A percentile compares a stretch with the other conserved stretches of the same genome.
Conservation (phyloP, 2,329 filamentous ascomycete species). For the Diaporthe aspalathi region DNA sequence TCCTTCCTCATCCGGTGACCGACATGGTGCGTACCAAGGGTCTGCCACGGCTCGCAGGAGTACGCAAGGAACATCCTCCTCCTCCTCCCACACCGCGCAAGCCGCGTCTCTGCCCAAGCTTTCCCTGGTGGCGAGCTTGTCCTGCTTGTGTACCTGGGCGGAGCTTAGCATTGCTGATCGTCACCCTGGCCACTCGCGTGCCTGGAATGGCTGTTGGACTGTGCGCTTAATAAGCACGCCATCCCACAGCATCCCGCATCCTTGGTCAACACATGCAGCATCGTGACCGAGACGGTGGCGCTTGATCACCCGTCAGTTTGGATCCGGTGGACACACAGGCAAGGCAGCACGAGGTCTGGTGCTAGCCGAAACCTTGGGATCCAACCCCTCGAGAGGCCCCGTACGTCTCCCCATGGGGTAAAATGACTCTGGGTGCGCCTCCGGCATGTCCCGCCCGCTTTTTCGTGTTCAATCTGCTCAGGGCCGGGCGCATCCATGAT, state of each 20-base stretch:
- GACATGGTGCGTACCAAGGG: neutral
- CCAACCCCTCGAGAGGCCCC: constrained; percentile 5
- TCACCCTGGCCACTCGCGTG: neutral
- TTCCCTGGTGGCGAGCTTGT: neutral
- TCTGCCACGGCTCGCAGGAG: neutral
- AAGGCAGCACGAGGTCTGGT: constrained; percentile 19
- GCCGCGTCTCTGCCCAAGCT: constrained; percentile 1
- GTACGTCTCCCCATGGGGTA: constrained; percentile 30
- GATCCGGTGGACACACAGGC: constrained; percentile 1
- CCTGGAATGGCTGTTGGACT: neutral
- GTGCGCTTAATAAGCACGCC: constrained; percentile 8
- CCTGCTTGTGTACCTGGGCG: neutral
- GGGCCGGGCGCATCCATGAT: constrained; percentile 1
- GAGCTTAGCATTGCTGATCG: constrained; percentile 14
- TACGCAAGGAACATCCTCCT: constrained; percentile 6
- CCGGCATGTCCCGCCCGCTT: constrained; percentile 18
- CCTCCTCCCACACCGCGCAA: neutral
- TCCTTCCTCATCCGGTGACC: neutral
- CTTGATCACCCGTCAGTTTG: neutral
- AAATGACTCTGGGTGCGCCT: neutral
- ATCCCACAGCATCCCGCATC: constrained; percentile 2
- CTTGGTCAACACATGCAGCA: constrained; percentile 19
- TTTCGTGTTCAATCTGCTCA: neutral
- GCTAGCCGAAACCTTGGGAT: constrained; percentile 27
- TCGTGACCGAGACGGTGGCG: constrained; percentile 1